A percentile compares a stretch with the other conserved stretches of the same genome.
phyloP scores from a whole-genome alignment of 352 stramenopile genomes.

The Pythium sukuiense region DNA sequence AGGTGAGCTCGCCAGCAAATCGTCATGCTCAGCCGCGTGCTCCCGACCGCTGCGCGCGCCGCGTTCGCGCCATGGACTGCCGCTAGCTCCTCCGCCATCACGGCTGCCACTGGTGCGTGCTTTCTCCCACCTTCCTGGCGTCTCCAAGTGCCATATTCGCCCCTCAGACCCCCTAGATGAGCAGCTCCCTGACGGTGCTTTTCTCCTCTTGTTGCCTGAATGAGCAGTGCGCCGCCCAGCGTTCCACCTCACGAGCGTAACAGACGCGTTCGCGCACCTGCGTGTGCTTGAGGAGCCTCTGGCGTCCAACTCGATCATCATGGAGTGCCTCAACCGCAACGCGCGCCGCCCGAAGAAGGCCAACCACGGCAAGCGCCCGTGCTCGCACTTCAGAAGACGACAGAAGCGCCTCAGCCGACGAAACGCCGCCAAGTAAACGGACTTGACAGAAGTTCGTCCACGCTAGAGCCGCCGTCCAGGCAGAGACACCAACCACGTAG shows the following conservation, averaged over 20 bases:
- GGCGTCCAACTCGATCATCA: constrained; percentile 43
- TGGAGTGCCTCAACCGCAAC: constrained; percentile 85
- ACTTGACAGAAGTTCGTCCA: neutral
- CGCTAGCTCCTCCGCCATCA: constrained; percentile 8
- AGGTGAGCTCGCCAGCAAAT: constrained; percentile 4
- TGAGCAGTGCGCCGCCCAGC: constrained; percentile 21
- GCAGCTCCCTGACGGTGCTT: neutral
- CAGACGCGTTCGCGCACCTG: constrained; percentile 38
- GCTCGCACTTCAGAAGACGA: constrained; percentile 76
- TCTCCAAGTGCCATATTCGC: neutral
- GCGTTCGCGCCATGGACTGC: constrained; percentile 25
- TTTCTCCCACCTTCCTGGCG: constrained; percentile 1
- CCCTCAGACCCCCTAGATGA: neutral
- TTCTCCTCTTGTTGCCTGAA: neutral
- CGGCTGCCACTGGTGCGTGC: constrained; percentile 18
- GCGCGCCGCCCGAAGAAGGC: constrained; percentile 84
- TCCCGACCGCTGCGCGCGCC: constrained; percentile 29
- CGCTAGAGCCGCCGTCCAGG: neutral
- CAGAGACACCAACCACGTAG: constrained; percentile 13
- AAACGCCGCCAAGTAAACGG: constrained; percentile 36
- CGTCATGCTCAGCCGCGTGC: constrained; percentile 30
- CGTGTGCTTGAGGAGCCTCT: constrained; percentile 49
- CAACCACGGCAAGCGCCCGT: constrained; percentile 87
- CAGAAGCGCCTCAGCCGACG: constrained; percentile 75
- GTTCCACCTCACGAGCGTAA: constrained; percentile 23